Evolutionary conservation across 2,329 filamentous ascomycete species (phyloP), one percentile per base, ranked within the genome.

Genomic region (Leptographium lundbergii): DNA sequence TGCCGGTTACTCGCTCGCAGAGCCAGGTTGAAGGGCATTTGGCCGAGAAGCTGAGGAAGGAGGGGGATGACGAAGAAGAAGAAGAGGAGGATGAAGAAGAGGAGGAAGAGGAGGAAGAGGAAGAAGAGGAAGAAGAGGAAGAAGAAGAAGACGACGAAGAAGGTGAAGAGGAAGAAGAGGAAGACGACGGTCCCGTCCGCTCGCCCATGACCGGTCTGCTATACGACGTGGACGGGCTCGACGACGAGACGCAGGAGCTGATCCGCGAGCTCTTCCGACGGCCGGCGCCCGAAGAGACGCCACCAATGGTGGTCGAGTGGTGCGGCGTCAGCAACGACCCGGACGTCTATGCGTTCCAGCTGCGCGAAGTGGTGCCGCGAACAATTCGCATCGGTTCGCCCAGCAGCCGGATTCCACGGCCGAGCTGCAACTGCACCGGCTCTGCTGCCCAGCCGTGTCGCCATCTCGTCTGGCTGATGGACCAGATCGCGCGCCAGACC

Each of bases 391-490:
- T 80, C 34, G 75, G 75, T 2, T 69, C 72, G 2, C 66, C 71
- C 0, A 67, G 67, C 34, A 74, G 74, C 61, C 71, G 66, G 39
- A 72, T 71, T 54, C 69, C 75, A 2, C 66, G 65, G 1, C 73
- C 80, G 5, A 72, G 67, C 22, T 82, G 80, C 68, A 77, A 75
- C 32, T 81, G 79, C 61, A 65, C 63, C 66, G 55, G 29, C 17
- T 29, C 59, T 1, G 60, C 25, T 3, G 13, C 24, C 10, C 63
- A 66, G 42, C 76, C 75, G 0, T 82, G 80, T 65, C 71, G 74
- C 13, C 80, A 82, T 61, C 68, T 80, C 34, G 66, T 82, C 32
- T 81, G 79, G 78, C 71, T 82, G 17, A 73, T 80, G 54, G 80
- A 82, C 67, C 75, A 75, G 64, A 71, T 82, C 34, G 71, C 75